phyloP scores from a whole-genome alignment of 495 filamentous ascomycete species.

The Podospora conica region DNA sequence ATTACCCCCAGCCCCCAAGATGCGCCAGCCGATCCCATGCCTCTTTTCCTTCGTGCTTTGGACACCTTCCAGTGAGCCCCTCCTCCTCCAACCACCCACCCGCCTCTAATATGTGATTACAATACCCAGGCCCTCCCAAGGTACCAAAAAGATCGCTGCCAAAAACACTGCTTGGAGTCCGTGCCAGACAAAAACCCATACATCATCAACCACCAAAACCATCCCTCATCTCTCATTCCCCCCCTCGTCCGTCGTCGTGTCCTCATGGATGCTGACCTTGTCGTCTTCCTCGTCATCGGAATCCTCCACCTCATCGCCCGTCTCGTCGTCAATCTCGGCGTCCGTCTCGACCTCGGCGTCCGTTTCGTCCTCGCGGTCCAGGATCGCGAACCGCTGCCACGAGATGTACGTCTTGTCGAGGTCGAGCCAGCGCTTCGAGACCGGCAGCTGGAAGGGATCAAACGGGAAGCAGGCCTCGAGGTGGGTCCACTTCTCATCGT shows the following conservation, averaged over 20 bases:
- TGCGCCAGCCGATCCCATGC: not conserved
- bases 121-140: not conserved
- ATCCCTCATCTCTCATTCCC: not conserved
- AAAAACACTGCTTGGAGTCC: no score
- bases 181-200: not conserved
- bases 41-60: not conserved
- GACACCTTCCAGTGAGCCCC: not conserved
- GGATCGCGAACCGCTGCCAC: conserved; percentile 72
- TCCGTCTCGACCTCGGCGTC: conserved; percentile 35
- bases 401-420: conserved; percentile 75
- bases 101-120: not conserved
- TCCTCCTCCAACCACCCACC: not conserved
- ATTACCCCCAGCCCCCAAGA: not conserved
- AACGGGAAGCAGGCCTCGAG: conserved; percentile 96
- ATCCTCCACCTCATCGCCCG: not conserved
- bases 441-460: conserved; percentile 84
- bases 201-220: not conserved
- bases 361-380: conserved; percentile 45
- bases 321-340: not conserved
- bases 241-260: conserved; percentile 43
- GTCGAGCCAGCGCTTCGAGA: conserved; percentile 68
- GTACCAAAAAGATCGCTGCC: not conserved
- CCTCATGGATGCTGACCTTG: conserved; percentile 37
- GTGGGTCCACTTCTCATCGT: conserved; percentile 64
- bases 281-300: conserved; percentile 31